phyloP scores from a whole-genome alignment of 805 yeast species.

The Priceomyces melissophilus region DNA sequence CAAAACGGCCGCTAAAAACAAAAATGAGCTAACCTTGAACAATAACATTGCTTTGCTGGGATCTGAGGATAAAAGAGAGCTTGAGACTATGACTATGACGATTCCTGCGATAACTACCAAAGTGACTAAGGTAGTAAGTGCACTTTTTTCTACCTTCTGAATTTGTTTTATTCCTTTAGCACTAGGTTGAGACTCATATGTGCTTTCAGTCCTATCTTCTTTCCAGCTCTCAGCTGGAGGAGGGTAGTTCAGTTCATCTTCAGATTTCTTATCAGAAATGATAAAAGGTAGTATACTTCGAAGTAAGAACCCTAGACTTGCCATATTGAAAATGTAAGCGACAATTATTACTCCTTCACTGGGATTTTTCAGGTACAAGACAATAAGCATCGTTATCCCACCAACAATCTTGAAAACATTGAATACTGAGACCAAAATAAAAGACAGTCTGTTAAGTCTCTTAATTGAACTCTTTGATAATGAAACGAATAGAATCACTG shows the following conservation, averaged over 20 bases:
- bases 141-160: too few relatives aligned
- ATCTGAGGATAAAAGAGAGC: neutral
- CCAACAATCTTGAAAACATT: conserved; percentile 11
- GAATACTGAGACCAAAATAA: conserved; percentile 6
- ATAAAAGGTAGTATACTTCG: neutral
- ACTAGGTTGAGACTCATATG: too few relatives aligned
- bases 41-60: neutral
- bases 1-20: conserved; percentile 11
- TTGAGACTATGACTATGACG: neutral
- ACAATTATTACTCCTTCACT: conserved; percentile 9
- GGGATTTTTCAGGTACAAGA: conserved; percentile 5
- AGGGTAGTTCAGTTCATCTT: too few relatives aligned
- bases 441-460: conserved; percentile 3
- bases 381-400: conserved; percentile 10
- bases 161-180: too few relatives aligned
- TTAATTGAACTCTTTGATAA: neutral
- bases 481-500: neutral
- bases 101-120: conserved; percentile 1
- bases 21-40: conserved; percentile 9
- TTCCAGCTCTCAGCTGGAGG: too few relatives aligned
- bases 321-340: conserved; percentile 13
- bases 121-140: neutral
- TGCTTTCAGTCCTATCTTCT: neutral
- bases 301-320: conserved; percentile 13
- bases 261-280: too few relatives aligned